phyloP scores from a whole-genome alignment of 2,329 filamentous ascomycete species.

The Fusarium lyarnte region DNA sequence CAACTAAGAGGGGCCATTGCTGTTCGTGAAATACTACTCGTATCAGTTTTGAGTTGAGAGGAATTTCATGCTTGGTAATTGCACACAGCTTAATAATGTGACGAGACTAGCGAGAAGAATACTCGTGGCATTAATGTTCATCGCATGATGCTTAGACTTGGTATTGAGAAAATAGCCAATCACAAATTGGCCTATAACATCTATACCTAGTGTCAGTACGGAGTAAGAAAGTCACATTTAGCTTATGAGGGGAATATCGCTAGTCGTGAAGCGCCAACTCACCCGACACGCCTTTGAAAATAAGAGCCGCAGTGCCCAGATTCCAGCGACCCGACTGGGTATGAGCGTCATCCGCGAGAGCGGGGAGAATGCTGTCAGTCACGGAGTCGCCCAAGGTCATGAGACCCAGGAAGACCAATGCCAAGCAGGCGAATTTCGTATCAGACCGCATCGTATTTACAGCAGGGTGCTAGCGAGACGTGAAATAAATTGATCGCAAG shows the following conservation, averaged over 20 bases:
- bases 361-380: not conserved
- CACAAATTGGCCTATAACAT: not conserved
- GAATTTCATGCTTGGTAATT: rapidly evolving
- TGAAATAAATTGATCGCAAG: not conserved
- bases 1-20: not conserved
- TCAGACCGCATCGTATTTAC: not conserved
- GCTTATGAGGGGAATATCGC: too few species aligned
- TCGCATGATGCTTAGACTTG: not conserved
- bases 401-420: not conserved
- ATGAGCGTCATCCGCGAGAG: not conserved
- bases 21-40: not conserved
- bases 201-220: not conserved
- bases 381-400: not conserved
- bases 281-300: not conserved
- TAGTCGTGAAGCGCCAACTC: not conserved
- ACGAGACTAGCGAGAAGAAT: not conserved
- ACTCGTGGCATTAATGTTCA: not conserved
- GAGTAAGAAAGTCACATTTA: not conserved
- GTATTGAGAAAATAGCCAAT: not conserved
- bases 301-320: not conserved
- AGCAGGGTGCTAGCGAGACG: not conserved
- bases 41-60: not conserved
- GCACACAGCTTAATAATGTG: not conserved
- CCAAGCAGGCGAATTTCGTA: not conserved
- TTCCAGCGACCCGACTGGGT: not conserved